Base-by-base conservation (phyloP, 441 rosid species). In the Francoa sonchifolia region DNA sequence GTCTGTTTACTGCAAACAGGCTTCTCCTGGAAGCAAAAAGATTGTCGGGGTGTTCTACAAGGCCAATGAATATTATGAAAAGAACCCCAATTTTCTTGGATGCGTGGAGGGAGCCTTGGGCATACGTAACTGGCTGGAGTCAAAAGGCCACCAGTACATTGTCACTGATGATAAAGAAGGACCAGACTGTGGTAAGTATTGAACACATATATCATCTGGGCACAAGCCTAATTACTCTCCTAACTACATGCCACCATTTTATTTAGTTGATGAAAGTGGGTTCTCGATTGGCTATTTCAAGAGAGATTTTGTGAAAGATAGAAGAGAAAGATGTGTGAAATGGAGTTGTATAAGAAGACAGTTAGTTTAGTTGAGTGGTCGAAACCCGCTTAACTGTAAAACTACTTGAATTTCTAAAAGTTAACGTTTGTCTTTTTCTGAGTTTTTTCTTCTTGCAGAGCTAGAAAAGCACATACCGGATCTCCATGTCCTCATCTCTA, bases 161-260 rank as follows among this genome's bases (percentile, higher is more conserved):
- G 95, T 79, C 61, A 89, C 97, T 1, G 94, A 82, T 42, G 97
- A 89, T 75, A 89, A 89, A 55, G 97, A 89, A 44, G 95, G 97
- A 39, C 77, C 79, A 0, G 29, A 79, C 20, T 89, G 66, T 22
- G 97, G 97, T 79, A 29, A 60, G 62, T 53, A 18, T 39, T 21
- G 8, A 6, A n/a, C n/a, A n/a, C n/a, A n/a, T n/a, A n/a, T n/a
- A n/a, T n/a, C n/a, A n/a, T n/a, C n/a, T n/a, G n/a, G n/a, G n/a
- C n/a, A n/a, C n/a, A n/a, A n/a, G n/a, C n/a, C n/a, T n/a, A n/a
- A n/a, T n/a, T n/a, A n/a, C n/a, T n/a, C n/a, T n/a, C n/a, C n/a
- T n/a, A n/a, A n/a, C n/a, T n/a, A n/a, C n/a, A n/a, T n/a, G n/a
- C n/a, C n/a, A n/a, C n/a, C n/a, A n/a, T n/a, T n/a, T n/a, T n/a